Evolutionary conservation across 768 basidiomycete species (phyloP), one percentile per base, ranked within the genome.

Genomic region (Clitopilus passeckerianus): DNA sequence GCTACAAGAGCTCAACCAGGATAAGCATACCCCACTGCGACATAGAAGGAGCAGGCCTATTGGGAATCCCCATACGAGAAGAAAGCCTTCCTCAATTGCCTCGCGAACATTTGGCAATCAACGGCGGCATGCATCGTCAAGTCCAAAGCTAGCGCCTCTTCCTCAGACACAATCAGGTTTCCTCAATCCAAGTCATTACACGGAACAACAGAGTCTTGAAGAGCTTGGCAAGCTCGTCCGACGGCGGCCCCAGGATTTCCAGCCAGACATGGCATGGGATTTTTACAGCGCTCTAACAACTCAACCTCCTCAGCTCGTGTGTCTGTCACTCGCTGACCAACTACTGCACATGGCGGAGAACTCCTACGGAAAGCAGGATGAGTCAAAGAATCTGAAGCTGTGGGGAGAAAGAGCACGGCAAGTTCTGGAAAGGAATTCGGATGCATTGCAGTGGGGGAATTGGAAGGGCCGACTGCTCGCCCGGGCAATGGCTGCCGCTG

Each of bases 1-100:
- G 70, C 64, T 76, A 65, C 68, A 68, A 30, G 76, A 80, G 58
- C 63, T 74, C 54, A 57, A 41, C 20, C 62, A 61, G 30, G 59
- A 63, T 59, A 61, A 9, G 54, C 9, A 22, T 55, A 58, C 30
- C 7, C 56, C 57, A 24, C 60, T 18, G 56, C 41, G 35, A 34
- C 54, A 63, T 56, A 61, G 62, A 6, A 57, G 46, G 12, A 53
- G 53, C 22, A 54, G 34, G 34, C 56, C 46, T 58, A 33, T 52
- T 53, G n/a, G 22, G n/a, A 10, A 35, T 20, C 35, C 34, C 41
- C 15, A 41, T 34, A 22, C 35, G 34, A 30, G 44, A 35, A 4
- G 20, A 14, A 46, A 56, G 18, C 12, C 30, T 6, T 57, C 58
- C 18, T 46, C 56, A 15, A 27, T 61, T n/a, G 18, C 41, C 6